Evolutionary conservation across 1,284 basidiomycete genomes (phyloP).

Genomic region (Lentinula novae-zelandiae): DNA sequence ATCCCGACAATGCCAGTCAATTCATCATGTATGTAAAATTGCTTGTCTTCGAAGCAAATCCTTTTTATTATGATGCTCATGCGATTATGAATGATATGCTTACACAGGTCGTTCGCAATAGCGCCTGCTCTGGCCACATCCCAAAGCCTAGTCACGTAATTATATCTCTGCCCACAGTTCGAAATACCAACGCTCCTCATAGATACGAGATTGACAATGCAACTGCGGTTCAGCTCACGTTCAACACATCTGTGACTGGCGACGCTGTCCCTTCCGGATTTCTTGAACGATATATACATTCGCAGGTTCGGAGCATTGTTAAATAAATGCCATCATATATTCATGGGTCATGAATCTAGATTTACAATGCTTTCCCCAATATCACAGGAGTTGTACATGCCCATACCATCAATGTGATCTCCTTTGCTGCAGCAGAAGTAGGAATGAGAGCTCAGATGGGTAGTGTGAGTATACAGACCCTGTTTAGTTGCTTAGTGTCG

Average conservation of each 20-base stretch:
- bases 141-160: constrained; percentile 18
- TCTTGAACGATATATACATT: constrained; percentile 21
- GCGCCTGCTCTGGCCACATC: constrained; percentile 21
- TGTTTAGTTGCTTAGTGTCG: not conserved
- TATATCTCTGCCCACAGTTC: not conserved
- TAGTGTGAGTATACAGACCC: constrained; percentile 2
- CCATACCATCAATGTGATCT: constrained; percentile 15
- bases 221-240: constrained; percentile 16
- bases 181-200: not conserved
- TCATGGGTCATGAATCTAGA: constrained; percentile 5
- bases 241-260: constrained; percentile 13
- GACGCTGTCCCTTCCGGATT: constrained; percentile 15
- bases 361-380: constrained; percentile 20
- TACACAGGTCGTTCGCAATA: constrained; percentile 20
- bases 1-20: constrained; percentile 20
- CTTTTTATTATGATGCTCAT: not conserved
- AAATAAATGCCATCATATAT: too few species aligned
- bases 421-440: constrained; percentile 11
- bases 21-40: constrained; percentile 18
- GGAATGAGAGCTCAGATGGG: constrained; percentile 15
- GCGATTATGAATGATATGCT: not conserved
- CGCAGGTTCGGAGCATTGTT: constrained; percentile 14
- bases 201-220: constrained; percentile 22
- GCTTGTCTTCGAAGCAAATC: not conserved
- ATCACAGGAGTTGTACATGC: constrained; percentile 17